Base-by-base conservation (phyloP, 192 early-diverging fungal species). In the Coemansia sp. region DNA sequence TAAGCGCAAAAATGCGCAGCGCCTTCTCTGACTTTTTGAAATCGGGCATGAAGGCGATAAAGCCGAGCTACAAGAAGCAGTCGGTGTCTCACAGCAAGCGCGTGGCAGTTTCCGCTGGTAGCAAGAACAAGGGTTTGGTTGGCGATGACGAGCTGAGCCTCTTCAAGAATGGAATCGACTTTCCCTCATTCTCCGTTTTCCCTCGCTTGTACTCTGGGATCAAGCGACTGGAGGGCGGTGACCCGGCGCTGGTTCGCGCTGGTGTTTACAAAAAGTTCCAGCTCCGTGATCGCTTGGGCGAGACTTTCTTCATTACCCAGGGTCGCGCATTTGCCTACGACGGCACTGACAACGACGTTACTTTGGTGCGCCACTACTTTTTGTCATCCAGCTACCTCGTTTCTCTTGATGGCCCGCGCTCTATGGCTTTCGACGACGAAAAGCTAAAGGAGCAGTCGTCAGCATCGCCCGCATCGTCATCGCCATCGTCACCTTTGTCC, bases 201-300 rank as follows among this genome's bases (percentile, higher is more conserved):
- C 76, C 76, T 38, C 68, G 58, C 39, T 25, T 79, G 16, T 79
- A 57, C 52, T 79, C 76, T 18, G 76, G 71, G 20, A 39, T 79
- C 53, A 59, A 61, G 16, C 52, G 71, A 13, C 53, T 73, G 42
- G 57, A 63, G 6, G 60, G 65, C 41, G 66, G 48, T 8, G 55
- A 62, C 20, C 3, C 21, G 16, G 47, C n/a, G 13, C 16, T 62
- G 25, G 31, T 72, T 31, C 70, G 76, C 11, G 76, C 76, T n/a
- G 76, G 76, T n/a, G 57, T 79, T 11, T 79, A 61, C 43, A 79
- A 79, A 59, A 61, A 50, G 38, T 66, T 79, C 47, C 63, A 66
- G 38, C 47, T 79, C 61, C 76, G 71, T 18, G 71, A 73, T 31
- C 62, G 76, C 2, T 45, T 79, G 0, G 76, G 76, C 38, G 64